phyloP scores from a whole-genome alignment of 2,329 filamentous ascomycete genomes.

The Cylindrodendrum hubeiense region DNA sequence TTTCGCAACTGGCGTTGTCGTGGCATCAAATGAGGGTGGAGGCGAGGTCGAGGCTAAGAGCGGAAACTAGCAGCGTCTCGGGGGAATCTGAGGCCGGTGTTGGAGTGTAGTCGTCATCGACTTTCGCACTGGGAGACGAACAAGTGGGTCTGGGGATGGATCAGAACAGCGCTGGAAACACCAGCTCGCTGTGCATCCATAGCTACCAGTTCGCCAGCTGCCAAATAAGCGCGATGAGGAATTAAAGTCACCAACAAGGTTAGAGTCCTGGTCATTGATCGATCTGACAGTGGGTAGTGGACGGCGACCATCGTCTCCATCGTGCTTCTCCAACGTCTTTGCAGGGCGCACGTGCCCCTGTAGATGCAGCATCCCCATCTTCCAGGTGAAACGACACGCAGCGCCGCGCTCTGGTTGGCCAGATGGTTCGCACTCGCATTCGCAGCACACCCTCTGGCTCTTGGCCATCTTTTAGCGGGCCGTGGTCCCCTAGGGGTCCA shows the following conservation, averaged over 20 bases:
- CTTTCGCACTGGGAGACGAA: not conserved
- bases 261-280: no score
- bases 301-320: no score
- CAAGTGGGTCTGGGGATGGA: not conserved
- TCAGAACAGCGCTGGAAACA: not conserved
- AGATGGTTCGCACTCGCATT: not conserved
- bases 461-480: no score
- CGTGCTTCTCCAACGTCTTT: not conserved
- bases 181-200: no score
- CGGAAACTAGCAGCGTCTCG: not conserved
- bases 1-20: not conserved
- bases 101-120: not conserved
- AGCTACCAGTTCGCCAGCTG: no score
- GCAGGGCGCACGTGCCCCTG: no score
- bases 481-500: no score
- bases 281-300: no score
- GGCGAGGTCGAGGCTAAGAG: not conserved
- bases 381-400: not conserved
- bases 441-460: slow-evolving; percentile 4
- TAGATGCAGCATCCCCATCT: not conserved
- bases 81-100: not conserved
- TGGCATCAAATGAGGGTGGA: not conserved
- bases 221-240: no score
- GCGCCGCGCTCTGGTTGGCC: not conserved
- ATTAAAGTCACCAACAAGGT: no score